phyloP scores from a whole-genome alignment of 441 rosid genomes.

The Aleurites moluccanus region DNA sequence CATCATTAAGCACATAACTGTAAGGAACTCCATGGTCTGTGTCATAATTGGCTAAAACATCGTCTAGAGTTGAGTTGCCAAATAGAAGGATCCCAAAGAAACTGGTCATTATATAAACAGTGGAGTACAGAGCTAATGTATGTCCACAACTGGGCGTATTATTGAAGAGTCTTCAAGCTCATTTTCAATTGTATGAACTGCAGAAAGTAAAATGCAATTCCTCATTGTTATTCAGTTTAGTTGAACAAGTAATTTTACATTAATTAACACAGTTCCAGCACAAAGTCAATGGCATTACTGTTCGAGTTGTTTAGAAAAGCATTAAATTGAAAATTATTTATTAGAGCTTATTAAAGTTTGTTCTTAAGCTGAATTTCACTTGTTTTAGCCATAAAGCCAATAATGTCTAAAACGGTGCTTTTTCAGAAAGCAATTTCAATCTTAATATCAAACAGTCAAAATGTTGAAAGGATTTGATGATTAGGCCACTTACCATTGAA shows the following conservation, averaged over 20 bases:
- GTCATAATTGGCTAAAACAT: slow-evolving; percentile 86
- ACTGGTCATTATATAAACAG: slow-evolving; percentile 72
- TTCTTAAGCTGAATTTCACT: too few species aligned
- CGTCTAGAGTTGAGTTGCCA: slow-evolving; percentile 77
- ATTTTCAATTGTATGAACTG: slow-evolving; percentile 86
- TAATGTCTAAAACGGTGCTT: too few species aligned
- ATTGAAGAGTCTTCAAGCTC: slow-evolving; percentile 67
- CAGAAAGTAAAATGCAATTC: slow-evolving; percentile 20
- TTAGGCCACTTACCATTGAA: slow-evolving; percentile 57
- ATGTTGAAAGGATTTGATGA: neutral
- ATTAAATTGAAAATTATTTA: too few species aligned
- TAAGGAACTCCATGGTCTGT: slow-evolving; percentile 71
- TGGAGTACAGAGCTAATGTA: slow-evolving; percentile 67
- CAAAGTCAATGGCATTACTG: neutral
- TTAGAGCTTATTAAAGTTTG: too few species aligned
- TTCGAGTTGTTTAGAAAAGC: too few species aligned
- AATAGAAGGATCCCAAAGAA: slow-evolving; percentile 80
- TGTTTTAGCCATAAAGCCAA: too few species aligned
- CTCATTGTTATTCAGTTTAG: neutral
- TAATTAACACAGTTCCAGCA: neutral
- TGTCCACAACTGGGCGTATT: slow-evolving; percentile 67
- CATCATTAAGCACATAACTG: slow-evolving; percentile 63
- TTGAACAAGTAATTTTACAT: neutral
- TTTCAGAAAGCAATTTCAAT: too few species aligned
- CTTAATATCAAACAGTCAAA: neutral